phyloP scores from a whole-genome alignment of 1,139 yeast genomes.

The Yamadazyma triangularis region DNA sequence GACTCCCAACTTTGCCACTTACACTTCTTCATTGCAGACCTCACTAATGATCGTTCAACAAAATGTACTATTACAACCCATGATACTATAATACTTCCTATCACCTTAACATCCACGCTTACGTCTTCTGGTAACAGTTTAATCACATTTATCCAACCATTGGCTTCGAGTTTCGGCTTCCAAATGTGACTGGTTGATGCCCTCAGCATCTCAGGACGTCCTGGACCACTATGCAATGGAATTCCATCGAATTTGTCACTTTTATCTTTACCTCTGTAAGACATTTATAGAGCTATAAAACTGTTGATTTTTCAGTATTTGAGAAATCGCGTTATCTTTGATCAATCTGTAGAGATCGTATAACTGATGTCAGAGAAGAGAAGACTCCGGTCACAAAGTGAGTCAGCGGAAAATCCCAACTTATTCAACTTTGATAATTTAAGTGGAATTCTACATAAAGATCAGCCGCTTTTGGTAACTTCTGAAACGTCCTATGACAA shows the following conservation, averaged over 20 bases:
- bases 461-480: conserved; percentile 16
- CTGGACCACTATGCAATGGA: no score
- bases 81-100: conserved; percentile 3
- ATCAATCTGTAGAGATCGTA: no score
- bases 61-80: conserved; percentile 55
- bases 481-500: not conserved
- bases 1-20: conserved; percentile 63
- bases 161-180: no score
- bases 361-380: conserved; percentile 9
- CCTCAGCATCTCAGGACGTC: no score
- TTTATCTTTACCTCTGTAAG: conserved; percentile 13
- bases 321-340: conserved; percentile 1
- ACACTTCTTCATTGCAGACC: conserved; percentile 46
- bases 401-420: conserved; percentile 4
- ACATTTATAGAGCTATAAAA: conserved; percentile 4
- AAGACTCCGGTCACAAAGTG: conserved; percentile 19
- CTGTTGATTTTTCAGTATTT: conserved; percentile 1
- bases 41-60: conserved; percentile 58
- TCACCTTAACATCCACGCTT: not conserved
- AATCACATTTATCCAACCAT: no score
- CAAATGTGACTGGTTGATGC: no score
- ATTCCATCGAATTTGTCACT: no score
- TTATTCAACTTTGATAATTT: conserved; percentile 31
- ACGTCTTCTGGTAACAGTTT: no score
- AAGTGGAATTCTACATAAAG: conserved; percentile 21